Base-by-base conservation (phyloP, 257 asterid species). In the Rhazya stricta region DNA sequence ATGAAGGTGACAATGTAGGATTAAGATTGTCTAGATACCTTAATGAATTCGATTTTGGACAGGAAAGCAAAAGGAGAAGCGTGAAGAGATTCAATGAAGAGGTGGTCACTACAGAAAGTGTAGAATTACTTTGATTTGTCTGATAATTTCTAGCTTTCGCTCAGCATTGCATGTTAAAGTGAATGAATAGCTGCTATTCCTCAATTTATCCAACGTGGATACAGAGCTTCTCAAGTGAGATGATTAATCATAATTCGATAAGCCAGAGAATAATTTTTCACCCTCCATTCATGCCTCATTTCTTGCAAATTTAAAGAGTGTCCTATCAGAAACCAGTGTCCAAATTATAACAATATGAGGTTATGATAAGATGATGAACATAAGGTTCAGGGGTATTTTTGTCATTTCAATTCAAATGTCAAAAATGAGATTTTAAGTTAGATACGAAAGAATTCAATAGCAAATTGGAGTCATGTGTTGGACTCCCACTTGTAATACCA, bases 41-140 rank as follows among this genome's bases (percentile, higher is more conserved):
- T 39, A 43, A 43, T 9, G 12, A 51, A 51, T 51, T 51, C 27
- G n/a, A 51, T 21, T 19, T 19, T 51, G n/a, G 58, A 13, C 18
- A 36, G 3, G 19, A 11, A 57, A 57, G 16, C 2, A 60, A 60
- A 60, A 60, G 67, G 67, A 30, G 67, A 60, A 30, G 67, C 67
- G 41, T 60, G 67, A 29, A 60, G 39, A 60, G 9, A 60, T 60
- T 29, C 41, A 60, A 27, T 60, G 67, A 60, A 60, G 67, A 60
- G 39, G 18, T 23, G 67, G 67, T 60, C 67, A 60, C 39, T 29
- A 13, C 5, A 30, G 16, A 16, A 61, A 18, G 18, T 7, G 50
- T 36, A 19, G 12, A 21, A 36, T 65, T 65, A 37, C 70, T 65
- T 65, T 65, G 67, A 18, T 65, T 65, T 65, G 41, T 37, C 27